phyloP scores from a whole-genome alignment of 2,329 filamentous ascomycete species.

The Neofusicoccum parvum region DNA sequence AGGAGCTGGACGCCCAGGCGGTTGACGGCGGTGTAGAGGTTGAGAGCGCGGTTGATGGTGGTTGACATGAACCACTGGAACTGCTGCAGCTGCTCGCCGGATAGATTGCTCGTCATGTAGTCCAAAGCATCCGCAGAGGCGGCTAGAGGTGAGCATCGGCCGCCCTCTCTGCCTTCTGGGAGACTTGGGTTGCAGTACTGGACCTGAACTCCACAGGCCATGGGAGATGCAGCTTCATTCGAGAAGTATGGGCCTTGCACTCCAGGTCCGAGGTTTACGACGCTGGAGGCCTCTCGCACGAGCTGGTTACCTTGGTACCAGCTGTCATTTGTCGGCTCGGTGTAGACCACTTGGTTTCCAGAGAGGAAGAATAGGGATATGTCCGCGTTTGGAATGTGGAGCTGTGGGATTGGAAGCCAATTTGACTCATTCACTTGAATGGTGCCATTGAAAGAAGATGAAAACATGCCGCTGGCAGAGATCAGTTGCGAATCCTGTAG shows the following conservation, averaged over 20 bases:
- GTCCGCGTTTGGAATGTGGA: conserved; percentile 34
- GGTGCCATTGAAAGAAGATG: background rate
- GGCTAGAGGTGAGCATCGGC: conserved; percentile 1
- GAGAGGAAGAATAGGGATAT: conserved; percentile 35
- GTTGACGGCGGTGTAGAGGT: background rate
- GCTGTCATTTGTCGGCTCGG: conserved; percentile 31
- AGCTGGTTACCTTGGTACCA: conserved; percentile 27
- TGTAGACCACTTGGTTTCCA: conserved; percentile 31
- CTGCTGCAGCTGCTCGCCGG: background rate
- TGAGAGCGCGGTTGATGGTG: background rate
- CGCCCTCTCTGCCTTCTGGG: background rate
- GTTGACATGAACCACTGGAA: background rate
- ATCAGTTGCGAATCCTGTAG: background rate
- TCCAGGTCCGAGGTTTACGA: background rate
- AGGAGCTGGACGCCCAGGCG: background rate
- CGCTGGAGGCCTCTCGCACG: background rate
- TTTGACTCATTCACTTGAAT: background rate
- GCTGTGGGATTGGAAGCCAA: conserved; percentile 30
- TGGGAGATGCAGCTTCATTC: conserved; percentile 15
- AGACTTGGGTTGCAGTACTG: conserved; percentile 22
- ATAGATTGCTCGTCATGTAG: background rate
- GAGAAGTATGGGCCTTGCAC: background rate
- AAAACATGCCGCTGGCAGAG: background rate
- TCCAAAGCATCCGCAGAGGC: background rate
- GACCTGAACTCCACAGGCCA: conserved; percentile 21